phyloP scores from a whole-genome alignment of 495 filamentous ascomycete genomes.

The Penicillium desertorum region DNA sequence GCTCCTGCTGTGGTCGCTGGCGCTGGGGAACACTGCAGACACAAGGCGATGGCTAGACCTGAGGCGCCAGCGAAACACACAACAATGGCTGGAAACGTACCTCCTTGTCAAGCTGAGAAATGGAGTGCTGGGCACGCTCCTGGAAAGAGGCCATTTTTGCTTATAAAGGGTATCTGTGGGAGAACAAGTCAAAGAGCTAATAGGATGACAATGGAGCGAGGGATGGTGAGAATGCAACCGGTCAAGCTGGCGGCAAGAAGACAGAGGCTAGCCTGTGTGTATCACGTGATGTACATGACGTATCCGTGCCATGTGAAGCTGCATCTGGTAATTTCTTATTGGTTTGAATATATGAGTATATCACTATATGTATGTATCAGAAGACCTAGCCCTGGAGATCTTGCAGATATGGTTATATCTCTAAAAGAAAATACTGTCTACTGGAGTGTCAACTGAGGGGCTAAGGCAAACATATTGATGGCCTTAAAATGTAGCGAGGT shows the following conservation, averaged over 20 bases:
- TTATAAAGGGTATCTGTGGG: conserved; percentile 13
- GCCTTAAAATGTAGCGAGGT: neutral
- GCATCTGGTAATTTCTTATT: neutral
- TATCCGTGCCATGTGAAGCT: conserved; percentile 17
- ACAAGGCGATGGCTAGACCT: conserved; percentile 23
- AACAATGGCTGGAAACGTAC: conserved; percentile 55
- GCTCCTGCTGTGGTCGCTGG: conserved; percentile 11
- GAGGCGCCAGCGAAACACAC: conserved; percentile 27
- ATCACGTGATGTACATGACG: conserved; percentile 33
- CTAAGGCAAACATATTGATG: neutral
- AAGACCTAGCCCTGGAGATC: neutral
- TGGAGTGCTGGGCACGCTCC: conserved; percentile 83
- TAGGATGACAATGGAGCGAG: conserved; percentile 22
- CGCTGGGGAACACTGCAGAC: conserved; percentile 18
- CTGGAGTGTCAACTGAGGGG: neutral
- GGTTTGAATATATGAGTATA: neutral
- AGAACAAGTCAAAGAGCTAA: conserved; percentile 9
- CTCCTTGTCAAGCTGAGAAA: conserved; percentile 96
- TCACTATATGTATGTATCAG: neutral
- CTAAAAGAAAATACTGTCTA: neutral
- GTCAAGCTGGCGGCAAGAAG: conserved; percentile 29
- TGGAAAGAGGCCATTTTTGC: conserved; percentile 71
- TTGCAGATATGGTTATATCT: neutral
- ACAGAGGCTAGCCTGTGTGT: conserved; percentile 20
- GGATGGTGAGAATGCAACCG: conserved; percentile 32